Evolutionary conservation across 1,284 basidiomycete species (phyloP).

Genomic region (Naganishia liquefaciens): DNA sequence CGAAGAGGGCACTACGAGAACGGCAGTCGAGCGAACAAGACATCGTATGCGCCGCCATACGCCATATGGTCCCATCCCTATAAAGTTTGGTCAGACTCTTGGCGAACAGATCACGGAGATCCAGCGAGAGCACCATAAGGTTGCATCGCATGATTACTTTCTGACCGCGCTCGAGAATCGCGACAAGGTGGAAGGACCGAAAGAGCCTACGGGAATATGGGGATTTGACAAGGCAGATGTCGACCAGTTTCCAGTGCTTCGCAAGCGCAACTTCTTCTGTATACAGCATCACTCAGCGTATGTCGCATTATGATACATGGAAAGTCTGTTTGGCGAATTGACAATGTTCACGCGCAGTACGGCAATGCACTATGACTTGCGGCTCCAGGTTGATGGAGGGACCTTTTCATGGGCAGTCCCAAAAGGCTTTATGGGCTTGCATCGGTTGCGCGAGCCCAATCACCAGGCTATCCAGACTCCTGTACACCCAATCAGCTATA

Average conservation of each 20-base stretch:
- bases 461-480: slow-evolving; percentile 31
- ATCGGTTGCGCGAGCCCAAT: slow-evolving; percentile 13
- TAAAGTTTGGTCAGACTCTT: background rate
- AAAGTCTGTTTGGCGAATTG: background rate
- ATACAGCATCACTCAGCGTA: slow-evolving; percentile 31
- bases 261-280: slow-evolving; percentile 29
- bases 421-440: slow-evolving; percentile 28
- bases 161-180: background rate
- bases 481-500: slow-evolving; percentile 28
- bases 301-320: background rate
- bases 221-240: slow-evolving; percentile 22
- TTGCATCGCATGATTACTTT: slow-evolving; percentile 19
- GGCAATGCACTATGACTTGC: slow-evolving; percentile 29
- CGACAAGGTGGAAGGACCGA: background rate
- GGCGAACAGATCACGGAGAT: slow-evolving; percentile 14
- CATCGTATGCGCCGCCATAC: background rate
- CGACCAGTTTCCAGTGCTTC: slow-evolving; percentile 13
- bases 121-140: slow-evolving; percentile 16
- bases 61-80: slow-evolving; percentile 10
- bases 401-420: slow-evolving; percentile 31
- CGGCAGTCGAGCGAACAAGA: background rate
- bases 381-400: slow-evolving; percentile 21
- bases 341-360: background rate
- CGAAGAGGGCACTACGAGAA: background rate
- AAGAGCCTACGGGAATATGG: slow-evolving; percentile 23